Conservation (phyloP, 805 yeast genomes). For the Yamadazyma endophytica region DNA sequence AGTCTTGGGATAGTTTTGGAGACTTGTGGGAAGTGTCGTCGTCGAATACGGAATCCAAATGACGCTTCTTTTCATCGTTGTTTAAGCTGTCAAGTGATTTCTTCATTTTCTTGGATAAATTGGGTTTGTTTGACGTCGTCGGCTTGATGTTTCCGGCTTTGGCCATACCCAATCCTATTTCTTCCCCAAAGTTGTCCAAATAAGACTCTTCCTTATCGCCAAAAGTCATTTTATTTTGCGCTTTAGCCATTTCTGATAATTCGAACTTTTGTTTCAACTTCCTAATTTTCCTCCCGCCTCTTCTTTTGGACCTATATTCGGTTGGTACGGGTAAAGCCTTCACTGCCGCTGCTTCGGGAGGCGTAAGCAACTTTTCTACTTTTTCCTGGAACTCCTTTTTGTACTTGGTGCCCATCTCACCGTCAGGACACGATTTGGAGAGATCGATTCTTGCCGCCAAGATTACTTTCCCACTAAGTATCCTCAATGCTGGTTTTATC, state of each 20-base stretch:
- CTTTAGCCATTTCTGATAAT: conserved; percentile 73
- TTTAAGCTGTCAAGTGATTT: conserved; percentile 54
- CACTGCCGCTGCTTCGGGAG: conserved; percentile 62
- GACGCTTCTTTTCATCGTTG: conserved; percentile 9
- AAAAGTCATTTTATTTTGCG: conserved; percentile 82
- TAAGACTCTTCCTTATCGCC: conserved; percentile 67
- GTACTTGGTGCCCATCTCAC: conserved; percentile 56
- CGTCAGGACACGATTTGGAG: conserved; percentile 39
- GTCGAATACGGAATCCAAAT: conserved; percentile 10
- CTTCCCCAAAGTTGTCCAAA: conserved; percentile 70
- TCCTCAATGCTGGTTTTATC: conserved; percentile 68
- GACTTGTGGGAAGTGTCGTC: conserved; percentile 2
- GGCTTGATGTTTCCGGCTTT: conserved; percentile 21
- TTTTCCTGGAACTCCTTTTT: conserved; percentile 55
- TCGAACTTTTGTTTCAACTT: conserved; percentile 78
- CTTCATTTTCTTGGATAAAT: conserved; percentile 55
- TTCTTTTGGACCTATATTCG: conserved; percentile 70
- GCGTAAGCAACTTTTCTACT: conserved; percentile 67
- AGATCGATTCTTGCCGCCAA: conserved; percentile 82
- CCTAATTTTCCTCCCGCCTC: conserved; percentile 82
- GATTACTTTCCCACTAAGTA: conserved; percentile 72
- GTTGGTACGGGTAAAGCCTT: conserved; percentile 72
- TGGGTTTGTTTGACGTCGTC: conserved; percentile 25
- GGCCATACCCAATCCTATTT: conserved; percentile 74
- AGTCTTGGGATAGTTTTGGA: background rate